Evolutionary conservation across 768 basidiomycete species (phyloP).

Genomic region (Boletus rufocinnamomeus): DNA sequence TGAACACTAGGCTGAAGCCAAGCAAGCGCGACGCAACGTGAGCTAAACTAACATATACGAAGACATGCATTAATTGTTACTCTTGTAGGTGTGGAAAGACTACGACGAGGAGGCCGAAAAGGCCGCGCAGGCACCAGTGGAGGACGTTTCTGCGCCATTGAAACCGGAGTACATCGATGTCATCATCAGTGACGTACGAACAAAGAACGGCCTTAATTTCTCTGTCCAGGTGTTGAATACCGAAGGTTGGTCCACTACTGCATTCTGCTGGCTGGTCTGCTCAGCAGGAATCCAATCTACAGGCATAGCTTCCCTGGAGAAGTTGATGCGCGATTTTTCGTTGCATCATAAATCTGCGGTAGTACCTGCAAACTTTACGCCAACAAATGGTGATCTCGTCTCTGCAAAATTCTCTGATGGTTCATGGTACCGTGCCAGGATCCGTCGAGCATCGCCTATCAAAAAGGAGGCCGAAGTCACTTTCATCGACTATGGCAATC

Average conservation of each 20-base stretch:
- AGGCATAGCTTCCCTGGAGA: constrained; percentile 92
- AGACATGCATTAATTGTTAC: background rate
- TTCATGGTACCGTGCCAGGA: constrained; percentile 94
- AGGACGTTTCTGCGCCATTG: constrained; percentile 52
- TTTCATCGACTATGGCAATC: constrained; percentile 96
- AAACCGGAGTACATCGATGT: constrained; percentile 90
- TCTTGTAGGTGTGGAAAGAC: constrained; percentile 77
- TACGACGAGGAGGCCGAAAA: constrained; percentile 76
- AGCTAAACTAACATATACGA: constrained; percentile 27
- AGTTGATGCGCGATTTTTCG: constrained; percentile 93
- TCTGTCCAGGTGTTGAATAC: constrained; percentile 93
- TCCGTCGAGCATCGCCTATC: constrained; percentile 79
- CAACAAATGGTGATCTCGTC: constrained; percentile 85
- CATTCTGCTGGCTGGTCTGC: background rate
- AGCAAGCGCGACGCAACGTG: constrained; percentile 75
- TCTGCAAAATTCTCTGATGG: constrained; percentile 95
- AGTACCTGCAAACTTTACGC: constrained; percentile 68
- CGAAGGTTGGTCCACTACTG: constrained; percentile 59
- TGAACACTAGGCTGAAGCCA: constrained; percentile 70
- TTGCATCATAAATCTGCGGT: constrained; percentile 74
- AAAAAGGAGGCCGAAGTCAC: constrained; percentile 95
- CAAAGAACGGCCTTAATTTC: constrained; percentile 74
- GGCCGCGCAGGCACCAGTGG: constrained; percentile 47
- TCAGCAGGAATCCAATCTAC: constrained; percentile 5
- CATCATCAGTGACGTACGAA: constrained; percentile 85